Evolutionary conservation across 805 yeast species (phyloP).

Genomic region (Spathaspora girioi): DNA sequence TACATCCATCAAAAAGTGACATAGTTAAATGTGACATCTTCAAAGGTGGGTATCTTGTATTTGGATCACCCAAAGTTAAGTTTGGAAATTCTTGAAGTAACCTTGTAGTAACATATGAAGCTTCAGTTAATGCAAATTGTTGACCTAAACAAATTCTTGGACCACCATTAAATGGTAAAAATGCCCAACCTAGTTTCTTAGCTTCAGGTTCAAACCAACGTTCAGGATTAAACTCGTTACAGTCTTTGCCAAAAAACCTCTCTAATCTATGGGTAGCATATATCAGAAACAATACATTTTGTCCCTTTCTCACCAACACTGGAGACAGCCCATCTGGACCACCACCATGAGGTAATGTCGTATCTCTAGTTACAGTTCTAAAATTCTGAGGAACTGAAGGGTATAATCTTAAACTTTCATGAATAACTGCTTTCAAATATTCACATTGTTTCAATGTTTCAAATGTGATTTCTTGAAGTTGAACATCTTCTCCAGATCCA

Average conservation of each 20-base stretch:
- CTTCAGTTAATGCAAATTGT: constrained; percentile 54
- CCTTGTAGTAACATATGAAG: constrained; percentile 42
- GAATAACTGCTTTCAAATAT: constrained; percentile 32
- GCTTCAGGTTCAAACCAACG: constrained; percentile 32
- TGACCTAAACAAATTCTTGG: constrained; percentile 55
- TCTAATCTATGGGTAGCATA: constrained; percentile 18
- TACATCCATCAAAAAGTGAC: constrained; percentile 17
- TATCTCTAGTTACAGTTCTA: constrained; percentile 25
- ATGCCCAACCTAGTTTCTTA: constrained; percentile 43
- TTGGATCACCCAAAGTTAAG: constrained; percentile 9
- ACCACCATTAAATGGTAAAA: constrained; percentile 53
- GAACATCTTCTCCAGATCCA: constrained; percentile 28
- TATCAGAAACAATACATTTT: constrained; percentile 16
- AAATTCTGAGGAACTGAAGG: constrained; percentile 32
- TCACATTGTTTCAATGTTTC: constrained; percentile 38
- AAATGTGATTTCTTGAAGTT: constrained; percentile 28
- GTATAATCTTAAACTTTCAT: constrained; percentile 34
- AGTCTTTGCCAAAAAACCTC: constrained; percentile 31
- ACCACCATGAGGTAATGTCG: constrained; percentile 31
- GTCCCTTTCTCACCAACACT: constrained; percentile 17
- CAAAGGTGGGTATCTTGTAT: constrained; percentile 20
- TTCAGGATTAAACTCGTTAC: constrained; percentile 32
- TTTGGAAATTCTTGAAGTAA: constrained; percentile 21
- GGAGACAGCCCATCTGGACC: constrained; percentile 25
- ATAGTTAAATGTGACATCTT: constrained; percentile 28